Percentiles rank a stretch among this genome's conserved stretches.
Conservation (phyloP, 2,329 filamentous ascomycete species). For the Pseudocercospora musae region DNA sequence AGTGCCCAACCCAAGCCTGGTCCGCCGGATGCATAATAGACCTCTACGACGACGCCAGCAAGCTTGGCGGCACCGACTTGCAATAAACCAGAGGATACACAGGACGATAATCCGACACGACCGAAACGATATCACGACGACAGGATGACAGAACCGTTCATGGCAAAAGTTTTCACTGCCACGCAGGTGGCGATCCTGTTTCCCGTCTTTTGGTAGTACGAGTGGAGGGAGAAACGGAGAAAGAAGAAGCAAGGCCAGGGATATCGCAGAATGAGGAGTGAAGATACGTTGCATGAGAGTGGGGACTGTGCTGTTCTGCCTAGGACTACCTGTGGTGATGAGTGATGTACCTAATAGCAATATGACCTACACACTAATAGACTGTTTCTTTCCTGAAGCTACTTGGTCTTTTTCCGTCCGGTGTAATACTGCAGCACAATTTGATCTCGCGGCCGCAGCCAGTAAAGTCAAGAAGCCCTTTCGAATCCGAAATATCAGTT, state of each 20-base stretch:
- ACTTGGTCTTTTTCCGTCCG: too few relatives aligned
- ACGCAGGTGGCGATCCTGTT: background rate
- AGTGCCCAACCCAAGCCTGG: constrained; percentile 96
- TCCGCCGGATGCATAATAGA: constrained; percentile 92
- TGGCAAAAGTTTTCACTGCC: constrained; percentile 5
- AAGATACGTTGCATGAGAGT: background rate
- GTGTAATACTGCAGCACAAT: too few relatives aligned
- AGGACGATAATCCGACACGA: background rate
- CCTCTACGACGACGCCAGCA: constrained; percentile 81
- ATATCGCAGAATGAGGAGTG: background rate
- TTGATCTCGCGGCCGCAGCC: too few relatives aligned
- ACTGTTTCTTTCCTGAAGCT: background rate
- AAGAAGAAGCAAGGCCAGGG: background rate
- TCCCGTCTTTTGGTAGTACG: background rate
- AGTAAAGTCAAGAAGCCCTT: too few relatives aligned
- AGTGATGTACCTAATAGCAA: background rate
- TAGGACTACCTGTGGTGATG: background rate
- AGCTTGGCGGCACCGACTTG: constrained; percentile 12
- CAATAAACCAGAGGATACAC: background rate
- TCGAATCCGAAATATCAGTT: too few relatives aligned
- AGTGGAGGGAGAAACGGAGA: background rate
- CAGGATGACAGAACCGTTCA: background rate
- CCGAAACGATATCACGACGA: background rate
- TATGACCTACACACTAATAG: background rate
- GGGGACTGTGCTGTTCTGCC: background rate